phyloP scores from a whole-genome alignment of 768 basidiomycete genomes.

The Leucocoprinus birnbaumii region DNA sequence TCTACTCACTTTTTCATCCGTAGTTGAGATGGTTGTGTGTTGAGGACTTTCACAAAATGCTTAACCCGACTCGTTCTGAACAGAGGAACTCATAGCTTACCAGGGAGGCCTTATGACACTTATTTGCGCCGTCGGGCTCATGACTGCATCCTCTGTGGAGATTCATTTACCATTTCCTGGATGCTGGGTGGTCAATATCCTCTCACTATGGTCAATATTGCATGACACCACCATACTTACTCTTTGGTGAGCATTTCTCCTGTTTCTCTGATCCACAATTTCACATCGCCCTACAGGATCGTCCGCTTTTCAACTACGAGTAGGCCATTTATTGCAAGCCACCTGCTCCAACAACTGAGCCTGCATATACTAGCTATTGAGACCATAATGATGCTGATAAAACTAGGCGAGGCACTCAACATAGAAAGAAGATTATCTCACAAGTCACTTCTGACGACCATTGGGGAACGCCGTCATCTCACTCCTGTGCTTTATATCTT shows the following conservation, averaged over 20 bases:
- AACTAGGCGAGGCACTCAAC: not conserved
- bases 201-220: not conserved
- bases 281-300: not conserved
- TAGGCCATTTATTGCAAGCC: not conserved
- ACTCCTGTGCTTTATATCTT: not conserved
- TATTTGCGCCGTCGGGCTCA: not conserved
- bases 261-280: not conserved
- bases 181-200: not conserved
- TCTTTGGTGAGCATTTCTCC: not conserved
- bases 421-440: not conserved
- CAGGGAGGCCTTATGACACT: not conserved
- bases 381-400: not conserved
- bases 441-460: not conserved
- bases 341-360: not conserved
- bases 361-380: not conserved
- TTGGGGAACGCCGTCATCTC: not conserved
- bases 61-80: not conserved
- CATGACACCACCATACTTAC: not conserved
- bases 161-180: not conserved
- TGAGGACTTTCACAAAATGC: not conserved
- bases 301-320: not conserved
- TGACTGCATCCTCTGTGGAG: too few relatives aligned
- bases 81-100: rapidly evolving
- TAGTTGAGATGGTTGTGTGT: not conserved
- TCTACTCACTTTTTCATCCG: not conserved